Evolutionary conservation across 345 rosid genomes (phyloP).

Genomic region (Eucalyptus erythrocorys): DNA sequence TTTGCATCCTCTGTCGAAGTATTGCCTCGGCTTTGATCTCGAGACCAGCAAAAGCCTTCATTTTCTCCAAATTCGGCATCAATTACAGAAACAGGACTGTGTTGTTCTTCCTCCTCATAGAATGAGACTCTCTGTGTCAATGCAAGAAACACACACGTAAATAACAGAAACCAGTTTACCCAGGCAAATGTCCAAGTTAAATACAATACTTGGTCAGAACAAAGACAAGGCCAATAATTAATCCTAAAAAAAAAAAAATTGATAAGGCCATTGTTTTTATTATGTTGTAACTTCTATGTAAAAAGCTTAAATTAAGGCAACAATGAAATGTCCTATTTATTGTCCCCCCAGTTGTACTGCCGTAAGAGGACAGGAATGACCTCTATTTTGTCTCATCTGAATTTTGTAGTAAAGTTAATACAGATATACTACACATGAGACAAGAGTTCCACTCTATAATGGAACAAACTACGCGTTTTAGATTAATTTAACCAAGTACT

Average conservation of each 20-base stretch:
- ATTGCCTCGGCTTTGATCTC: constrained; percentile 22
- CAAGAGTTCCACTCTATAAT: not conserved
- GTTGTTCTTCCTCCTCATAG: constrained; percentile 23
- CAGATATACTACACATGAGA: not conserved
- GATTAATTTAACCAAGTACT: not conserved
- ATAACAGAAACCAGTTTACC: not conserved
- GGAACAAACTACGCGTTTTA: not conserved
- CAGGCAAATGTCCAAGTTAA: not conserved
- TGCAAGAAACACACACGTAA: not conserved
- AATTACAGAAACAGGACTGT: constrained; percentile 41
- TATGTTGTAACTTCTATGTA: not conserved
- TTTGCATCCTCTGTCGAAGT: not conserved
- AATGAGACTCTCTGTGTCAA: constrained; percentile 18
- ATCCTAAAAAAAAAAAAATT: not conserved
- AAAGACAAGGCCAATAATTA: not conserved
- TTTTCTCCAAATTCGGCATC: constrained; percentile 29
- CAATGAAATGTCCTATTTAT: not conserved
- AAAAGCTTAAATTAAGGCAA: constrained; percentile 1
- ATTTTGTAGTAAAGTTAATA: not conserved
- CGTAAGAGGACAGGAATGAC: not conserved
- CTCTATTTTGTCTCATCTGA: constrained; percentile 1
- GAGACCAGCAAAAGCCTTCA: constrained; percentile 23
- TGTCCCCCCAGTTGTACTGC: not conserved
- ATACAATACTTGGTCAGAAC: not conserved
- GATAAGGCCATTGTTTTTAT: not conserved